phyloP scores from a whole-genome alignment of 305 asterid genomes.

The Andrographis paniculata region DNA sequence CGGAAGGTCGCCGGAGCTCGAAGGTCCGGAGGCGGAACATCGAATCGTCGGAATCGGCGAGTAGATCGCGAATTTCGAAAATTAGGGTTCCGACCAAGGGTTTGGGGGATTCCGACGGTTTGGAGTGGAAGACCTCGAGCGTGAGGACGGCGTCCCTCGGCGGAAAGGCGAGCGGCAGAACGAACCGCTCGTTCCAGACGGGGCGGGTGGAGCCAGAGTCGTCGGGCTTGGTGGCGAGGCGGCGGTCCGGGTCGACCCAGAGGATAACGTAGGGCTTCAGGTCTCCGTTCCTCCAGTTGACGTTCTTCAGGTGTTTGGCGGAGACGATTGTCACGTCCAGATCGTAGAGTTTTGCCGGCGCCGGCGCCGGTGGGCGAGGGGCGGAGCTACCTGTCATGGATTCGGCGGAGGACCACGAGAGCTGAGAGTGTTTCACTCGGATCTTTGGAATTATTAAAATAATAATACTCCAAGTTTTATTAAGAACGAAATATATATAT shows the following conservation, averaged over 20 bases:
- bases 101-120: constrained; percentile 64
- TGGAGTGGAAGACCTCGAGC: constrained; percentile 77
- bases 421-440: too few species aligned
- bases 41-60: constrained; percentile 28
- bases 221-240: constrained; percentile 79
- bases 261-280: constrained; percentile 76
- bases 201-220: constrained; percentile 64
- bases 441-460: too few species aligned
- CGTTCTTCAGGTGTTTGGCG: constrained; percentile 84
- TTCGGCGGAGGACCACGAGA: too few species aligned
- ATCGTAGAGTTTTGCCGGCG: constrained; percentile 44
- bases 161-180: constrained; percentile 44
- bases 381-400: constrained; percentile 34
- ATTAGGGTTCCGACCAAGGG: constrained; percentile 69
- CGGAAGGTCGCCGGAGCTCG: constrained; percentile 75
- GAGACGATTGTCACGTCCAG: constrained; percentile 64
- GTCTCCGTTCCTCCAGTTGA: constrained; percentile 78
- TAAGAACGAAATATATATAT: too few species aligned
- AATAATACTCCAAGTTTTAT: too few species aligned
- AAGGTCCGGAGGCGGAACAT: constrained; percentile 24
- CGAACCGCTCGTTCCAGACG: constrained; percentile 83
- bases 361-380: constrained; percentile 19
- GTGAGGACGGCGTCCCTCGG: constrained; percentile 50
- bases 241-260: constrained; percentile 83
- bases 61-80: constrained; percentile 42